Percentiles rank a stretch among this genome's conserved stretches.
phyloP scores from a whole-genome alignment of 345 rosid genomes.

The Raphanus raphanistrum region DNA sequence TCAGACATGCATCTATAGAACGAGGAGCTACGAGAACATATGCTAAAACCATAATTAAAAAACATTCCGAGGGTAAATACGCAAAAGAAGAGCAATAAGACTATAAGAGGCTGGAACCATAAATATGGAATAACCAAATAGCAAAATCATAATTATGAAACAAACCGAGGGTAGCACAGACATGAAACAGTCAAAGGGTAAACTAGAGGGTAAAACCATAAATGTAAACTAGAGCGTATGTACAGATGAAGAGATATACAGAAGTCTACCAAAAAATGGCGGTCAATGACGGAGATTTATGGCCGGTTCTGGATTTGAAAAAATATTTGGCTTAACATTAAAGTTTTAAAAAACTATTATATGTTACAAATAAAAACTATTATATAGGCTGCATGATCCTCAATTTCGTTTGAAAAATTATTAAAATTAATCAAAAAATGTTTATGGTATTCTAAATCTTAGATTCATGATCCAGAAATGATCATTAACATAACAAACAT shows the following conservation, averaged over 20 bases:
- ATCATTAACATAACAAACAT: no score
- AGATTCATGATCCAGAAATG: no score
- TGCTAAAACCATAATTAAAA: not conserved
- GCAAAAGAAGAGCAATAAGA: not conserved
- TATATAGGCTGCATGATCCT: no score
- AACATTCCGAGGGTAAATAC: not conserved
- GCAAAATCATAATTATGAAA: not conserved
- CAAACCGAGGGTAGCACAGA: not conserved
- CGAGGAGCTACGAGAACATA: not conserved
- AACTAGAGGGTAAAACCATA: not conserved
- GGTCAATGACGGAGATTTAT: no score
- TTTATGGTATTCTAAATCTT: no score
- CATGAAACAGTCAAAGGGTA: not conserved
- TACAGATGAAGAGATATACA: not conserved
- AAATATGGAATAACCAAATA: not conserved
- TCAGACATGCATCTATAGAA: not conserved
- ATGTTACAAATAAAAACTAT: no score
- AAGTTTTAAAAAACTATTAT: no score
- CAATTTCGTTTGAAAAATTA: no score
- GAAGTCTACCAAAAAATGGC: not conserved
- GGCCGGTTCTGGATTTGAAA: no score
- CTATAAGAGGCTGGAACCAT: not conserved
- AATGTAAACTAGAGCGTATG: not conserved
- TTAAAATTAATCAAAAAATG: no score
- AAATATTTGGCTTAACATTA: no score